Evolutionary conservation across 352 stramenopile genomes (phyloP), one percentile per base, ranked within the genome.

Genomic region (Globisporangium uncinulatum): DNA sequence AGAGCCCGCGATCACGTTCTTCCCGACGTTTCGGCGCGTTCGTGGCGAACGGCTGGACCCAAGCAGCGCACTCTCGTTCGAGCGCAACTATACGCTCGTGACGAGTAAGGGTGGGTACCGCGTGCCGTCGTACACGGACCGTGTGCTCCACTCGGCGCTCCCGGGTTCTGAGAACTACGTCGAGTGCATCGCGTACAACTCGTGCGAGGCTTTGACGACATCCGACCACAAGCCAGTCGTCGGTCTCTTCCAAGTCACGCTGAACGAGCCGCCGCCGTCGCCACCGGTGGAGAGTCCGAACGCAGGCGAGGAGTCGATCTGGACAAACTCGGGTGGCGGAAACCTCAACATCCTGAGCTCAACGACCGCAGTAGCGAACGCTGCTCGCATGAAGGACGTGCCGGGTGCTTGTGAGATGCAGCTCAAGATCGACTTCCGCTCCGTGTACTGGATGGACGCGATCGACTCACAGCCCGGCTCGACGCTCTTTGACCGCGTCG

Each of bases 71-170:
- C 48, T 67, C 15, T 67, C 64, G 20, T 72, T 91, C 20, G 53
- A 64, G 41, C 54, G 60, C 13, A 89, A 92, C 45, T 94, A 86
- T 57, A 90, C 84, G 8, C 69, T 90, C 24, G 54, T 73, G 31
- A 78, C 76, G 3, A 72, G 52, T 17, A 73, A 83, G n/a, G 74
- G 76, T 1, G 80, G 80, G 17, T 74, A 79, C 29, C 83, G 87
- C 36, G 79, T 94, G 15, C 89, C 89, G 6, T 96, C 86, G 1
- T 97, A 95, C 71, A 97, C 89, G 8, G 89, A 97, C 54, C 81
- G 89, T 39, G 76, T 97, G 17, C 65, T 97, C n/a, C 79, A 89
- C 34, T 73, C 81, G 45, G 92, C 87, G 17, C 69, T 96, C 3
- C 68, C 77, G 0, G 82, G 81, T 9, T 67, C 50, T 4, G 44